Base-by-base conservation (phyloP, 2,329 filamentous ascomycete species). In the Venturia oleaginea region DNA sequence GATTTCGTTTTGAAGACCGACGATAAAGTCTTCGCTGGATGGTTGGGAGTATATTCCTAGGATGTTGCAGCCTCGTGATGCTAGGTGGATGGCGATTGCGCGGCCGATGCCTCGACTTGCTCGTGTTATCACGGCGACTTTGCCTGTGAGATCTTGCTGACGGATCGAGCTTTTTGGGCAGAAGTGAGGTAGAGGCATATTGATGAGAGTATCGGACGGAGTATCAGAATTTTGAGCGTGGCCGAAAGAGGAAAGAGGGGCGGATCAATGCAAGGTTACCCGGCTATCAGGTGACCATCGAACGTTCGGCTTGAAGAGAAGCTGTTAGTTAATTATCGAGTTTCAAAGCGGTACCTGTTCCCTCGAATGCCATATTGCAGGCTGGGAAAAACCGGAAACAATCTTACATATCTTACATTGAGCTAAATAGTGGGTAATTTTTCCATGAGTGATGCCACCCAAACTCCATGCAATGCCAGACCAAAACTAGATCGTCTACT, bases 61-160 rank as follows among this genome's bases (percentile, higher is more conserved):
- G 19, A 75, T 67, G 2, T 67, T 70, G 42, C 71, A 73, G 6
- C 73, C 73, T 22, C 73, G 67, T 0, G 68, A 68, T 0, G 74
- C 75, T 4, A 79, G 73, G 5, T 70, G 70, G 17, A 75, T 69
- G 15, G 76, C 76, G 17, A 65, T 42, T 30, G 64, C 64, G 19
- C 32, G 32, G 24, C 64, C 64, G 19, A 65, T 65, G 22, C 64
- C 64, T 40, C 55, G 62, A 19, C 27, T 40, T n/a, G 61, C 64
- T 11, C 64, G 62, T n/a, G 64, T 65, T 22, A 65, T 65, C 13
- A 65, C 34, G 34, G 64, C 64, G 54, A 65, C 61, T 59, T 65
- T 65, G 43, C 61, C 62, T 15, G 15, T 32, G 19, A 66, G 54
- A 54, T 66, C 65, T 60, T 65, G 63, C 40, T 48, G 51, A 13